Conservation (phyloP, 2,329 filamentous ascomycete genomes). For the Corynespora cassiicola region DNA sequence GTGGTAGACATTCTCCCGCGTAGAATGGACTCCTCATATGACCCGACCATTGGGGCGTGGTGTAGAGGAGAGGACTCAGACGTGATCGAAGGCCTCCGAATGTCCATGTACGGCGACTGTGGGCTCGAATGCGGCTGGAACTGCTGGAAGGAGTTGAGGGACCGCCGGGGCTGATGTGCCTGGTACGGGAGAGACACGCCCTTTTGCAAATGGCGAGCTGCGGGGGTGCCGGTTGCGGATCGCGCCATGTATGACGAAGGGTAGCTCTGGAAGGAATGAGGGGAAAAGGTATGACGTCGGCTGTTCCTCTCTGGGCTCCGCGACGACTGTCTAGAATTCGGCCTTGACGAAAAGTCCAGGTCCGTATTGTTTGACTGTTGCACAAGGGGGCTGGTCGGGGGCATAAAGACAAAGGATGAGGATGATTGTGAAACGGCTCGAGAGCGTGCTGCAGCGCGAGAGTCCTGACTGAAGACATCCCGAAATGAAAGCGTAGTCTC, state of each 20-base stretch:
- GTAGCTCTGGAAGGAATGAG: conserved; percentile 62
- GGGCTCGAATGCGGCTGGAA: conserved; percentile 48
- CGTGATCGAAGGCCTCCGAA: conserved; percentile 72
- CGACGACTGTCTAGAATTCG: conserved; percentile 44
- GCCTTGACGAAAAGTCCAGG: conserved; percentile 64
- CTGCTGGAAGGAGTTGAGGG: conserved; percentile 66
- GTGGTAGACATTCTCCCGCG: conserved; percentile 96
- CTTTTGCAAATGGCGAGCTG: conserved; percentile 55
- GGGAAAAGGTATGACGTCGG: conserved; percentile 76
- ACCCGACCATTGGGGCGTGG: conserved; percentile 95
- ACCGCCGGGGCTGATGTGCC: conserved; percentile 79
- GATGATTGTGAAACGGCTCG: conserved; percentile 65
- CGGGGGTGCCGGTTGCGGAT: conserved; percentile 37
- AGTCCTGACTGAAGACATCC: conserved; percentile 20
- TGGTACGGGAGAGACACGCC: conserved; percentile 72
- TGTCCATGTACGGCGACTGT: conserved; percentile 55
- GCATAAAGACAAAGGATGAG: conserved; percentile 81
- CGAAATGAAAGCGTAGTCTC: conserved; percentile 24
- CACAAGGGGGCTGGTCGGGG: conserved; percentile 90
- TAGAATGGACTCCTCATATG: conserved; percentile 96
- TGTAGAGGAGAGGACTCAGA: conserved; percentile 80
- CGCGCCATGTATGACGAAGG: conserved; percentile 48
- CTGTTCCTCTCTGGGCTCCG: conserved; percentile 57
- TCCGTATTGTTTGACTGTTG: conserved; percentile 88
- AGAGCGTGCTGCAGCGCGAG: conserved; percentile 45